Evolutionary conservation across 306 rosid genomes (phyloP), one percentile per base, ranked within the genome.

Genomic region (Dryas octopetala): DNA sequence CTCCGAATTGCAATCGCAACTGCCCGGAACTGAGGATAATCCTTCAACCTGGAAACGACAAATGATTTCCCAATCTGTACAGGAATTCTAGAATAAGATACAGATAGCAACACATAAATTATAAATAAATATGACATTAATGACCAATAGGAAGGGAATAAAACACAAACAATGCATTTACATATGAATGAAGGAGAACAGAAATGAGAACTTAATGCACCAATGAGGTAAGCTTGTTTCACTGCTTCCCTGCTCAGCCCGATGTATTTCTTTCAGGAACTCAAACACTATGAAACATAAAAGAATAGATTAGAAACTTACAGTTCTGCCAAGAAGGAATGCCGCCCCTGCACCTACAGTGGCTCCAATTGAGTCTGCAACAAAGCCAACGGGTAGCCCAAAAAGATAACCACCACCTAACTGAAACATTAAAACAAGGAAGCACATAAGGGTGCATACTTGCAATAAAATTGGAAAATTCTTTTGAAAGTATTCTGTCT

Each of bases 321-420:
- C 98, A 43, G 98, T 94, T 90, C 92, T 88, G 64, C 98, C 98
- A 26, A 94, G 81, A 82, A 94, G 74, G 73, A 94, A 91, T 23
- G 97, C 92, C 65, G 94, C 96, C 78, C 88, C 96, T 53, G 96
- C 92, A 73, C 98, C 98, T 49, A 84, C 14, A n/a, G 91, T 83
- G 52, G 98, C 91, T 76, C 97, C 96, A 74, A 93, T 64, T 45
- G 98, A 93, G 85, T 93, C 98, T 15, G 94, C 96, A 70, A 87
- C 64, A 81, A 94, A 81, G 68, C 94, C 98, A 51, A 90, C 66
- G 0, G 94, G 92, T 64, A 94, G 86, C 51, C 98, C 98, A 46
- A 91, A 94, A 75, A 94, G 91, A 88, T 94, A 91, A 69, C 98
- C 97, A 44, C 98, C 97, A 11, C 98, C 98, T 15, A 93, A 89